Conservation (phyloP, 352 stramenopile species). For the Pythium diclinum region DNA sequence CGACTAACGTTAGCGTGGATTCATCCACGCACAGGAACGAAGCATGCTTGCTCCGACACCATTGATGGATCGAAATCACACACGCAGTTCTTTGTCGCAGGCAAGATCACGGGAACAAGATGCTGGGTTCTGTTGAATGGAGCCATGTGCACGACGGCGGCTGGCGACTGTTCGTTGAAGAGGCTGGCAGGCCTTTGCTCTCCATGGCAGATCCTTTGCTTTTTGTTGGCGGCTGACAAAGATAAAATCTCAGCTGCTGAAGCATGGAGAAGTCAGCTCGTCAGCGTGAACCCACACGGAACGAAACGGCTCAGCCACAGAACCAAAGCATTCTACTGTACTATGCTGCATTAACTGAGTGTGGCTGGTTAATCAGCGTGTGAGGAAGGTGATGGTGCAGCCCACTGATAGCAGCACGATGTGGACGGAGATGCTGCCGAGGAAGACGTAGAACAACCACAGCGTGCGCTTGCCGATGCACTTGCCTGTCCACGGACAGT, state of each 20-base stretch:
- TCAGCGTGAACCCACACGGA: not conserved
- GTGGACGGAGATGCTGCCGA: conserved; percentile 40
- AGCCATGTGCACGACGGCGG: not conserved
- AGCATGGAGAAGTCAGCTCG: not conserved
- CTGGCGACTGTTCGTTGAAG: not conserved
- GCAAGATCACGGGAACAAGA: not conserved
- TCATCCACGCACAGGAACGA: not conserved
- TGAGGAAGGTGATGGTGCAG: conserved; percentile 24
- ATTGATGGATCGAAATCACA: not conserved
- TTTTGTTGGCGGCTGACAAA: too few species aligned
- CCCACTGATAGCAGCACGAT: conserved; percentile 29
- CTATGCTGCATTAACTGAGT: not conserved
- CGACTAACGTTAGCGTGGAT: too few species aligned
- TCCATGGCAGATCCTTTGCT: not conserved
- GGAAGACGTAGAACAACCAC: conserved; percentile 41
- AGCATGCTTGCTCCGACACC: not conserved
- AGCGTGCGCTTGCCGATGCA: conserved; percentile 58
- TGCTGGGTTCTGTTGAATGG: not conserved
- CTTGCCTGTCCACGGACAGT: conserved; percentile 74
- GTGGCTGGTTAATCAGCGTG: conserved; percentile 2
- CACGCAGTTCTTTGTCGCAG: not conserved
- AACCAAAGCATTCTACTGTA: not conserved
- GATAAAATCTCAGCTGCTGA: not conserved
- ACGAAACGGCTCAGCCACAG: not conserved
- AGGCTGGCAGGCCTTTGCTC: not conserved